Base-by-base conservation (phyloP, 73 alveolate genomes). In the Uronychia setigera region DNA sequence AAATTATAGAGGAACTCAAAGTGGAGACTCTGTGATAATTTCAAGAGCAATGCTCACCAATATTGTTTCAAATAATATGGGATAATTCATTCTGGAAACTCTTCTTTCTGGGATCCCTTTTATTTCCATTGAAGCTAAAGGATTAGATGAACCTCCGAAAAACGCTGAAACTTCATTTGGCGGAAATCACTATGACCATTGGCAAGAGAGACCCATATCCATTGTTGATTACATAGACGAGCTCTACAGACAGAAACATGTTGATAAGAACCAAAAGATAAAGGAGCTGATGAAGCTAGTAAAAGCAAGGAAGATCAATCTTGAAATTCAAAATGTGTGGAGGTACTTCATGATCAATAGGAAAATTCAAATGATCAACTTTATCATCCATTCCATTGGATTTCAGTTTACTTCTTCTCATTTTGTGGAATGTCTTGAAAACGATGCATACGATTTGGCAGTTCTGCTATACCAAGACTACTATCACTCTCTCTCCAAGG, bases 361-460 rank as follows among this genome's bases (percentile, higher is more conserved):
- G 67, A 46, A 46, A 19, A 46, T 46, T 19, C 67, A 46, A 46
- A 46, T 46, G 67, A 5, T 46, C 19, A 46, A 46, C 19, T 46
- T 46, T 19, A 46, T 46, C 67, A 5, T 46, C 67, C 67, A 46
- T 46, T 19, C 5, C 67, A 46, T 46, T 5, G 67, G 19, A 5
- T 80, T 80, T 59, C 57, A 29, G 29, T 81, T 81, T 60, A 35
- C 29, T 34, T 59, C 57, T 59, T 46, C 76, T 33, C 59, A 77
- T 33, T 90, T 90, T 75, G 27, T 84, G 29, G 88, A 84, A 46
- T 81, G 89, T 25, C 60, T 90, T 11, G 92, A 84, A 58, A 90
- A 90, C 60, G 89, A 84, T 46, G 89, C 91, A 28, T 87, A 85
- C 80, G 95, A 90, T 80, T 60, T 90, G 77, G 92, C 90, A n/a